Evolutionary conservation across 441 rosid species (phyloP).

Genomic region (Pelargonium australe): DNA sequence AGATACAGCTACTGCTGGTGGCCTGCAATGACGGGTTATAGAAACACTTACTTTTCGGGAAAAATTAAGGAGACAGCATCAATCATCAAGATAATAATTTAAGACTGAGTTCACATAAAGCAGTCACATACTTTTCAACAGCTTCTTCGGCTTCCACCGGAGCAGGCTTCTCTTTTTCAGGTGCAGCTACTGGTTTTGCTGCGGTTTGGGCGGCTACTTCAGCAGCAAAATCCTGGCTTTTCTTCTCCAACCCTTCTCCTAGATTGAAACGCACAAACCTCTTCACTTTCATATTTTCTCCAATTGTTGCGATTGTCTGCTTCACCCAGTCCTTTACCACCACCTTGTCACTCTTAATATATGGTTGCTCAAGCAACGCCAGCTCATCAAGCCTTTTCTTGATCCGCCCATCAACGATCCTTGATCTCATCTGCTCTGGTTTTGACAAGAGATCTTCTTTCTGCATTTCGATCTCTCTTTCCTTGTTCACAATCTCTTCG

Average conservation of each 20-base stretch:
- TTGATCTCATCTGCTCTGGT: conserved; percentile 84
- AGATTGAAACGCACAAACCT: conserved; percentile 80
- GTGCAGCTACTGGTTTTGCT: conserved; percentile 41
- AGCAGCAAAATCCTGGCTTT: conserved; percentile 90
- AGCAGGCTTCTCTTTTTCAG: conserved; percentile 47
- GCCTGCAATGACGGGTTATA: conserved; percentile 34
- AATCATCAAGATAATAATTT: background rate
- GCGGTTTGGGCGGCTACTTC: conserved; percentile 96
- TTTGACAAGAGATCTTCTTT: conserved; percentile 86
- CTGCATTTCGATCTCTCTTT: conserved; percentile 85
- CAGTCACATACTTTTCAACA: conserved; percentile 47
- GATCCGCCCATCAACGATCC: conserved; percentile 88
- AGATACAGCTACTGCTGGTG: conserved; percentile 45
- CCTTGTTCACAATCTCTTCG: conserved; percentile 69
- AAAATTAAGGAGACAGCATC: background rate
- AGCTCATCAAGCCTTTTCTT: conserved; percentile 78
- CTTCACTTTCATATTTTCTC: conserved; percentile 85
- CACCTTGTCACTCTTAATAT: conserved; percentile 82
- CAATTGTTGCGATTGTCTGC: conserved; percentile 84
- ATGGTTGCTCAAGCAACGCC: conserved; percentile 88
- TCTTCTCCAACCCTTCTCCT: conserved; percentile 90
- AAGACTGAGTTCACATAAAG: background rate
- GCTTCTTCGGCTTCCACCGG: conserved; percentile 50
- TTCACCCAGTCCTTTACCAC: conserved; percentile 81
- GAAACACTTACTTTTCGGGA: background rate